Base-by-base conservation (phyloP, 1,284 basidiomycete genomes). In the Pulchroboletus neoregius region DNA sequence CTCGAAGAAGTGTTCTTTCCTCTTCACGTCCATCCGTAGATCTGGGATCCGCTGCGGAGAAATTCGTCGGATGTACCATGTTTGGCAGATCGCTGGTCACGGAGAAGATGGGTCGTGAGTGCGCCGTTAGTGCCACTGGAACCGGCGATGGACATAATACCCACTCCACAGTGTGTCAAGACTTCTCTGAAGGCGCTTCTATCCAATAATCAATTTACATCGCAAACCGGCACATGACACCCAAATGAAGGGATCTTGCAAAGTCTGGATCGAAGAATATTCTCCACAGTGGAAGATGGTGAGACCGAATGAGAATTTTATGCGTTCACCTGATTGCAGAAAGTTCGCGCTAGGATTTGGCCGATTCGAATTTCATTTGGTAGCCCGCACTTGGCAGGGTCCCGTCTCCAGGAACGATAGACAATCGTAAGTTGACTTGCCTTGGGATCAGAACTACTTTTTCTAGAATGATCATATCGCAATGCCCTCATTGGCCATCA, bases 381-480 rank as follows among this genome's bases (percentile, higher is more conserved):
- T 27, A 12, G 13, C 24, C 28, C 23, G 2, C 27, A 39, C 35
- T 53, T 37, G 33, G 39, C 58, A n/a, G n/a, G 58, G 52, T 35
- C 42, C 18, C 41, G 39, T 31, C 18, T 37, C 36, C 45, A 57
- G 58, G 58, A 57, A 61, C 53, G 32, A 35, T 18, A 36, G n/a
- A 34, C 24, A 50, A 44, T 40, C 16, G 43, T 13, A 24, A 37
- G 22, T 31, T 27, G 15, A 32, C 4, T 7, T 24, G 31, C 27
- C 34, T 45, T 46, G 41, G 27, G 49, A 46, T 47, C 38, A 45
- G 23, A 8, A 37, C 34, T 45, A 33, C 49, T 42, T 38, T 45
- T 56, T 60, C 49, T 24, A 49, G 54, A 58, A 59, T 2, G 12
- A 42, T 43, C 24, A 33, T 54, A 54, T 61, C 54, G 56, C 43